Conservation (phyloP, 2,329 filamentous ascomycete species). For the Ophidiomyces ophidiicola region DNA sequence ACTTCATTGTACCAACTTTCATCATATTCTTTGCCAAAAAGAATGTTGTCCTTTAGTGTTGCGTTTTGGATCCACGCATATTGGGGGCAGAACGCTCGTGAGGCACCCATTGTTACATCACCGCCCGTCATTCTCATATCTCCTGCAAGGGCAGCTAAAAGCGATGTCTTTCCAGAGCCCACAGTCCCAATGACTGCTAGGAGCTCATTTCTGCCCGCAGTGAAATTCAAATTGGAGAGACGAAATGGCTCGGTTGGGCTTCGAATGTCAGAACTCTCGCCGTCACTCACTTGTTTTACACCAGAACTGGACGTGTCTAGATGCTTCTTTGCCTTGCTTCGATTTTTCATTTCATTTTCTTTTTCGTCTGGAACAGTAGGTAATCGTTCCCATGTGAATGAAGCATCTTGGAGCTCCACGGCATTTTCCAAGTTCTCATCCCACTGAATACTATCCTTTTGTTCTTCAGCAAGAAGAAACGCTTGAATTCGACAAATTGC, state of each 20-base stretch:
- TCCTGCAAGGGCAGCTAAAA: slow-evolving; percentile 78
- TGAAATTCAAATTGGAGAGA: slow-evolving; percentile 28
- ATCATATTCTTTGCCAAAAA: slow-evolving; percentile 72
- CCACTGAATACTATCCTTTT: slow-evolving; percentile 55
- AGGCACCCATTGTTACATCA: slow-evolving; percentile 61
- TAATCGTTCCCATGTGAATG: slow-evolving; percentile 72
- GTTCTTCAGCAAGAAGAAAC: slow-evolving; percentile 76
- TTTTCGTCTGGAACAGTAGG: slow-evolving; percentile 18
- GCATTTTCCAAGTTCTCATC: slow-evolving; percentile 42
- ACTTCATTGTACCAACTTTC: slow-evolving; percentile 70
- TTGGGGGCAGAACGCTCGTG: slow-evolving; percentile 82
- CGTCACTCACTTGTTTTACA: slow-evolving; percentile 19
- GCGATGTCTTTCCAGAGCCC: slow-evolving; percentile 77
- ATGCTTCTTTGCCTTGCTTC: slow-evolving; percentile 16
- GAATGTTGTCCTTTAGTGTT: slow-evolving; percentile 74
- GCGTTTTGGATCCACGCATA: slow-evolving; percentile 97
- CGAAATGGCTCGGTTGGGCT: slow-evolving; percentile 29
- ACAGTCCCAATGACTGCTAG: slow-evolving; percentile 33
- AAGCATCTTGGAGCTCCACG: slow-evolving; percentile 57
- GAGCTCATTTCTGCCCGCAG: slow-evolving; percentile 29
- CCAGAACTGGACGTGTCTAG: slow-evolving; percentile 5
- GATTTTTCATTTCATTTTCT: slow-evolving; percentile 13
- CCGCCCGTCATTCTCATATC: slow-evolving; percentile 82
- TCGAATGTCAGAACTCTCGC: slow-evolving; percentile 18
- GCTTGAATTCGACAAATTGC: slow-evolving; percentile 78